Evolutionary conservation across 208 protist species (phyloP).

Genomic region (Crithidia expoeki): DNA sequence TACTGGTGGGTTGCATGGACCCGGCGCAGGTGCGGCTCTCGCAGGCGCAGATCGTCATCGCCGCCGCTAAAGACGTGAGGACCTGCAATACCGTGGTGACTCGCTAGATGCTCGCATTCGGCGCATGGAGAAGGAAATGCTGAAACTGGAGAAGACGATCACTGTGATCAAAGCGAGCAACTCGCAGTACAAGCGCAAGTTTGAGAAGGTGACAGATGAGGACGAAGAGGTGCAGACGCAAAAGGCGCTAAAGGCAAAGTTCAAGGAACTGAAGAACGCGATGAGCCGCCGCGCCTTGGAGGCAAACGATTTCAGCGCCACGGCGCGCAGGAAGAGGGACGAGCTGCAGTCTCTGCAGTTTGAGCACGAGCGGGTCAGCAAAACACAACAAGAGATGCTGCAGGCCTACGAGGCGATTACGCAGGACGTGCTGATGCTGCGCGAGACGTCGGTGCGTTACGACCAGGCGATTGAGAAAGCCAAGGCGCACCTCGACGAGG

Average conservation of each 20-base stretch:
- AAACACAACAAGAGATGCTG: conserved; percentile 44
- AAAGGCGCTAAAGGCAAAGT: conserved; percentile 65
- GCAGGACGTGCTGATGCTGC: conserved; percentile 41
- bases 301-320: conserved; percentile 67
- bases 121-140: conserved; percentile 74
- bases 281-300: conserved; percentile 70
- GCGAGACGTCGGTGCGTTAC: conserved; percentile 68
- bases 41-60: conserved; percentile 87
- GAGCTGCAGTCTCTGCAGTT: conserved; percentile 54
- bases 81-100: conserved; percentile 84
- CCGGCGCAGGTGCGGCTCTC: conserved; percentile 59
- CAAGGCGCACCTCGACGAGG: conserved; percentile 31
- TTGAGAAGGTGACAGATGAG: conserved; percentile 57
- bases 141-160: conserved; percentile 87
- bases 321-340: conserved; percentile 41
- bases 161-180: conserved; percentile 78
- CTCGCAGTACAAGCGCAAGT: conserved; percentile 75
- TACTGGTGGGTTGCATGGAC: conserved; percentile 77
- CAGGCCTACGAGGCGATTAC: conserved; percentile 43
- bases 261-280: conserved; percentile 61
- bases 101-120: conserved; percentile 78
- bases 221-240: conserved; percentile 62
- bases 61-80: conserved; percentile 87
- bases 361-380: conserved; percentile 36
- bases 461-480: conserved; percentile 70